Conservation (phyloP, 257 asterid species). For the Fraxinus quadrangulata region DNA sequence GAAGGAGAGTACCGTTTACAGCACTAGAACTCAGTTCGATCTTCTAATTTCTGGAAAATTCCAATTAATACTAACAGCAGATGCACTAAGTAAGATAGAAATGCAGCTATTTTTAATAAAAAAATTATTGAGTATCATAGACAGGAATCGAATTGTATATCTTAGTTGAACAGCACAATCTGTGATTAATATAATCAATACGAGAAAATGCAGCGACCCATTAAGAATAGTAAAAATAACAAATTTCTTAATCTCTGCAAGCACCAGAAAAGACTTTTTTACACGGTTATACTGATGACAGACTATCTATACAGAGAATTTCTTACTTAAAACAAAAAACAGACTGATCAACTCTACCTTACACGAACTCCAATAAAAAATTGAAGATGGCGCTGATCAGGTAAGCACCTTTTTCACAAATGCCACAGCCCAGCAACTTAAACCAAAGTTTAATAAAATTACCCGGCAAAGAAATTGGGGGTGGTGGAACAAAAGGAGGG, state of each 20-base stretch:
- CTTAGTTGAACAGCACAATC: neutral
- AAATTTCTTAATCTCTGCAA: neutral
- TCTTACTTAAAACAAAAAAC: no score
- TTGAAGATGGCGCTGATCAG: neutral
- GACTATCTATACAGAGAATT: neutral
- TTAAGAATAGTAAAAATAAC: neutral
- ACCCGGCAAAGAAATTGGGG: slow-evolving; percentile 87
- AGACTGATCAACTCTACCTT: no score
- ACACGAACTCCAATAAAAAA: no score
- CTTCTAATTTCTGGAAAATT: neutral
- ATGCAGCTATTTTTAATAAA: neutral
- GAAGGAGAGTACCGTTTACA: neutral
- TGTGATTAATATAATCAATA: neutral
- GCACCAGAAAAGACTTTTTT: neutral
- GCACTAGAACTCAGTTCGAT: slow-evolving; percentile 1
- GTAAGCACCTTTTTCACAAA: neutral
- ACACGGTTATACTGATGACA: neutral
- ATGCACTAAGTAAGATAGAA: neutral
- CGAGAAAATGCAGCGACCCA: neutral
- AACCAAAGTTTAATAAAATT: slow-evolving; percentile 21
- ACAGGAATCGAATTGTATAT: neutral
- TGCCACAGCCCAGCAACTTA: slow-evolving; percentile 7
- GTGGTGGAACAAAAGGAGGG: slow-evolving; percentile 92
- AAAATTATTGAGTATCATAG: no score
- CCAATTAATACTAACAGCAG: neutral